Evolutionary conservation across 2,329 filamentous ascomycete genomes (phyloP).

Genomic region (Sclerotinia nivalis): DNA sequence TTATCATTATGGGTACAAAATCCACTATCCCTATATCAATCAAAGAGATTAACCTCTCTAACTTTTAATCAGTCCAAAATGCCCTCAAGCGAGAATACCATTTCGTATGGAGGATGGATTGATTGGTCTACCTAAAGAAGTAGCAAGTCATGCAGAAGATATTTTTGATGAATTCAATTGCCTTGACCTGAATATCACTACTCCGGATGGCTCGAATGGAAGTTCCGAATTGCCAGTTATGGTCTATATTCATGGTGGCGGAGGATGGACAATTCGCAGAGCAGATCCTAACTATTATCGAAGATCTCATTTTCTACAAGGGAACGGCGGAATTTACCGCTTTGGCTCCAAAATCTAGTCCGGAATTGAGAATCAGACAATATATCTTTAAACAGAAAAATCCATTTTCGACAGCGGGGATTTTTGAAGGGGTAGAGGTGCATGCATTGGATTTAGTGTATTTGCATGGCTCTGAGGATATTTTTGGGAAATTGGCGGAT

Average conservation of each 20-base stretch:
- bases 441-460: constrained; percentile 25
- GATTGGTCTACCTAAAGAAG: constrained; percentile 19
- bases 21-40: neutral
- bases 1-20: neutral
- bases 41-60: neutral
- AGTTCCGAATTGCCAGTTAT: constrained; percentile 48
- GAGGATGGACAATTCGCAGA: constrained; percentile 28
- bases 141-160: constrained; percentile 14
- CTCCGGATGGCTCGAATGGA: constrained; percentile 44
- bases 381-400: constrained; percentile 24
- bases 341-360: neutral
- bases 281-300: neutral
- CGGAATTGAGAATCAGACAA: constrained; percentile 5
- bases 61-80: constrained; percentile 24
- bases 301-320: constrained; percentile 10
- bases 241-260: constrained; percentile 55
- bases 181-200: constrained; percentile 48
- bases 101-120: constrained; percentile 25
- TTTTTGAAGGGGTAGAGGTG: neutral
- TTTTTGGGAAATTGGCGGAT: constrained; percentile 7
- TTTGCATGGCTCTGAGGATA: constrained; percentile 21
- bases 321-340: neutral
- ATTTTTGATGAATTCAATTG: constrained; percentile 45
- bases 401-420: neutral
- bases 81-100: constrained; percentile 21